Evolutionary conservation across 495 filamentous ascomycete species (phyloP), one percentile per base, ranked within the genome.

Genomic region (Bacidia gigantensis): DNA sequence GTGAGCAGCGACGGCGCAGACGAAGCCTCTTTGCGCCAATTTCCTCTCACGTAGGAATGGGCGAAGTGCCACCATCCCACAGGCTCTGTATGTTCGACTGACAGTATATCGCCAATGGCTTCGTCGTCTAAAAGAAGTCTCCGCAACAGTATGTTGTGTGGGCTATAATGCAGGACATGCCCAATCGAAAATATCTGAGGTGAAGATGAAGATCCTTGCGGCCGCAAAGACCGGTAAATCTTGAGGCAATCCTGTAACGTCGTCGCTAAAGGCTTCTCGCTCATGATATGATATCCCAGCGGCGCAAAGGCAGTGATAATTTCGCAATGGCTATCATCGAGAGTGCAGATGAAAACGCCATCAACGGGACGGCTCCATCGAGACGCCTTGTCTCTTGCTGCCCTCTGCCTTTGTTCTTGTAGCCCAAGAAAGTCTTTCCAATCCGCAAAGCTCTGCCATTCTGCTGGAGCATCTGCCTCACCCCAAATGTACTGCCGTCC

Each of bases 1-100:
- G 92, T 95, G 11, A 98, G 73, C 3, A 98, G 71, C 5, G 83
- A 84, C 3, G 86, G 86, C 1, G 84, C 86, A 0, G 79, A 11
- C 90, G 24, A 69, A 12, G 57, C 60, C 51, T 83, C 80, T 45
- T 83, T 86, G 3, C 92, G 80, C 92, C 92, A 97, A 72, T 50
- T 50, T 21, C 47, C 47, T 38, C 47, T 78, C 21, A 98, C 92
- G 58, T 95, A 97, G 58, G 80, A 86, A 67, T 98, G 92, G 0
- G 83, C 71, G 62, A 95, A 98, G 65, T 98, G 92, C 87, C 87
- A 98, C 78, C 83, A 93, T 2, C 92, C 92, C 0, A 98, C 83
- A 0, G 92, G 92, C 65, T 97, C 93, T 1, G 84, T 87, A 62
- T 97, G 92, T 55, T 90, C 86, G 32, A 97, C 70, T 11, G 82